Evolutionary conservation across 345 rosid species (phyloP).

Genomic region (Ricinus communis): DNA sequence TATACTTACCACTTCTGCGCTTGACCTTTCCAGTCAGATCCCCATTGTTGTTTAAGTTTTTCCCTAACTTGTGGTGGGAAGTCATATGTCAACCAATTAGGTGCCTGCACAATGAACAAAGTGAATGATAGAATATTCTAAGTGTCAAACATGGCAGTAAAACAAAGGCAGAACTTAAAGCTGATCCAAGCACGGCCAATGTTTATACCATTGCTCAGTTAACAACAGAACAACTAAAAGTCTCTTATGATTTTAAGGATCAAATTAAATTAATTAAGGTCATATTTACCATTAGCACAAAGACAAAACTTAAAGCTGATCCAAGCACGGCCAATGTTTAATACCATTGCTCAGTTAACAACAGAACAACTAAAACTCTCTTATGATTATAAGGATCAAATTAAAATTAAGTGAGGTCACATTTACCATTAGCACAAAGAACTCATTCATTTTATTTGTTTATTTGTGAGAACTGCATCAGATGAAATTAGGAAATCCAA

Average conservation of each 20-base stretch:
- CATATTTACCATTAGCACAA: not conserved
- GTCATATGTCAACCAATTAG: constrained; percentile 87
- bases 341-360: not conserved
- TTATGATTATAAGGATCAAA: not conserved
- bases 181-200: not conserved
- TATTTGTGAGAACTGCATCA: too few species aligned
- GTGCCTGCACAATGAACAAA: constrained; percentile 44
- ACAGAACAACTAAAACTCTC: not conserved
- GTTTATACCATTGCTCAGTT: not conserved
- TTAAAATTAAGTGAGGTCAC: not conserved
- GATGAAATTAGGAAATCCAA: not conserved
- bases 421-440: not conserved
- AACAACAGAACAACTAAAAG: not conserved
- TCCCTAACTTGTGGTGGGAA: constrained; percentile 88
- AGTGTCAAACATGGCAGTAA: not conserved
- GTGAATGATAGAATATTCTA: not conserved
- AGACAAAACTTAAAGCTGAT: not conserved
- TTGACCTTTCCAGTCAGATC: constrained; percentile 96
- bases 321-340: not conserved
- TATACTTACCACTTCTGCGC: constrained; percentile 87
- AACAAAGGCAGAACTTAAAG: not conserved
- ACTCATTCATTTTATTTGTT: too few species aligned
- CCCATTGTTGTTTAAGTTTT: constrained; percentile 79
- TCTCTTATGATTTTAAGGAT: not conserved
- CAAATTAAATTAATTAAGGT: not conserved